Conservation (phyloP, 441 rosid genomes). For the Populus hybrid region DNA sequence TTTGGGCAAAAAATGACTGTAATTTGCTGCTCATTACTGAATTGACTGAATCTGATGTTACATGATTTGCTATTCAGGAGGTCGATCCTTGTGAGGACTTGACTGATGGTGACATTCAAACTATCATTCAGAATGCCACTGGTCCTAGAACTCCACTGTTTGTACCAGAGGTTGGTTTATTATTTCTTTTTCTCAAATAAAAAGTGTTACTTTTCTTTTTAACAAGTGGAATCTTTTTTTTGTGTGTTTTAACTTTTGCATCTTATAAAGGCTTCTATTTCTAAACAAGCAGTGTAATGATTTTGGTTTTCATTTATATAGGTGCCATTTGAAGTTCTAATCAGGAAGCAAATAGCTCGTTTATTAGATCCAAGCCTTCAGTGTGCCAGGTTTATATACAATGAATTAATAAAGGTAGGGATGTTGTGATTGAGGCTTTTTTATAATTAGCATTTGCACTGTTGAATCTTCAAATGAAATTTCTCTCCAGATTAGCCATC, state of each 20-base stretch:
- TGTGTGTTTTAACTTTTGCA: background rate
- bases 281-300: background rate
- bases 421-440: background rate
- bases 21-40: background rate
- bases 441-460: background rate
- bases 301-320: constrained; percentile 7
- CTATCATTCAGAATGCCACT: constrained; percentile 96
- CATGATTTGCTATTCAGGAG: constrained; percentile 44
- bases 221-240: background rate
- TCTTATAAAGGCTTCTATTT: background rate
- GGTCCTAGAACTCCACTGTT: constrained; percentile 89
- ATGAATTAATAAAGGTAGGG: constrained; percentile 80
- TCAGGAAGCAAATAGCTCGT: constrained; percentile 90
- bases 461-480: constrained; percentile 11
- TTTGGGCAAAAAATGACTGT: background rate
- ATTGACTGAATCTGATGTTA: constrained; percentile 8
- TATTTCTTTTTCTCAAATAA: background rate
- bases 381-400: constrained; percentile 90
- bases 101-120: constrained; percentile 89
- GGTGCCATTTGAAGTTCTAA: constrained; percentile 97
- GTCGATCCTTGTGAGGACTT: constrained; percentile 96
- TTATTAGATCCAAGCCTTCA: constrained; percentile 94
- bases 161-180: constrained; percentile 74
- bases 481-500: constrained; percentile 79
- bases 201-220: background rate